Conservation (phyloP, 495 filamentous ascomycete genomes). For the Daldinia childiae region DNA sequence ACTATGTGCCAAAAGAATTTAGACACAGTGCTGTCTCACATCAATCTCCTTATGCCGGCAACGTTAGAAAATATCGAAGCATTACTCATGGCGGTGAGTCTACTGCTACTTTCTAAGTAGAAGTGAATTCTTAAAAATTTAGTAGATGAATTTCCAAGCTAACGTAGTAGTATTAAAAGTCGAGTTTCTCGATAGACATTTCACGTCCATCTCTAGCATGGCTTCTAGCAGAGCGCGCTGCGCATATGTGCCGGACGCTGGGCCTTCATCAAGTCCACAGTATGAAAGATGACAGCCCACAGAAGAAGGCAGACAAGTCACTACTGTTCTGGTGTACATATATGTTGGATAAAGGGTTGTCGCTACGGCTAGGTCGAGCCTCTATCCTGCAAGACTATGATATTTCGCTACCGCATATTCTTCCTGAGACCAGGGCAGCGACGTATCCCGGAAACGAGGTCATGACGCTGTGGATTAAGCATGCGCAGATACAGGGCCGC, state of each 20-base stretch:
- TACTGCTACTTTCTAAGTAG: neutral
- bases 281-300: constrained; percentile 56
- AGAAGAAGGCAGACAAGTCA: constrained; percentile 51
- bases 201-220: constrained; percentile 72
- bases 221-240: constrained; percentile 66
- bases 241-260: constrained; percentile 68
- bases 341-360: constrained; percentile 66
- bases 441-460: constrained; percentile 50
- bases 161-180: constrained; percentile 27
- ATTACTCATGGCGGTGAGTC: constrained; percentile 65
- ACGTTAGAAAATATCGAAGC: constrained; percentile 68
- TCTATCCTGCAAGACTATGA: constrained; percentile 71
- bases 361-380: constrained; percentile 70
- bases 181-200: constrained; percentile 67
- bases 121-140: neutral
- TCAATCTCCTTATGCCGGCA: constrained; percentile 67
- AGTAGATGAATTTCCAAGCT: neutral
- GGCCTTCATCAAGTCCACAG: constrained; percentile 69
- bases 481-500: constrained; percentile 65
- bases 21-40: constrained; percentile 64
- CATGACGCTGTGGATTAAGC: constrained; percentile 60
- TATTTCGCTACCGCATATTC: constrained; percentile 61
- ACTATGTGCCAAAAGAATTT: constrained; percentile 65
- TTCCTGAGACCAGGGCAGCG: constrained; percentile 44
- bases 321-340: constrained; percentile 72